These are phyloP conservation scores for Leishmania major DNA, from an alignment of 208 protist genomes.

Conservation along the genomic window DNA sequence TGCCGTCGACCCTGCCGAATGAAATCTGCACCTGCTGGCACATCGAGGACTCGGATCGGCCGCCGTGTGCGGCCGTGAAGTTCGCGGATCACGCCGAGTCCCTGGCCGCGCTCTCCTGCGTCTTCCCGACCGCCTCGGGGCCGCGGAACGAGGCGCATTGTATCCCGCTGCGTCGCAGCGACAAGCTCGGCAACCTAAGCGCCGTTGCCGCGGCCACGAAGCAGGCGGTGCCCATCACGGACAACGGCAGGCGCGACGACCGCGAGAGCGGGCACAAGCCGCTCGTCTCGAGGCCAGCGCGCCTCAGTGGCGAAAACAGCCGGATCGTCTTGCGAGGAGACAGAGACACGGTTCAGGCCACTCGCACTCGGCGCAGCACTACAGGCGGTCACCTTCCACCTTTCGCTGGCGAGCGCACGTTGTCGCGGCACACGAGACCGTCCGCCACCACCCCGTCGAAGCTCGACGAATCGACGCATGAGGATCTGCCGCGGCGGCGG, in stretches of 20 bases:
- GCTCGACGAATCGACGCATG: too few species aligned
- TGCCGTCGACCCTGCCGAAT: constrained; percentile 11
- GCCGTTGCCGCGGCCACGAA: not conserved
- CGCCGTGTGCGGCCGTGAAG: constrained; percentile 15
- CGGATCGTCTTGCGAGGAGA: not conserved
- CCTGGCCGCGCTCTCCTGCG: constrained; percentile 15
- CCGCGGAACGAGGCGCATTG: constrained; percentile 5
- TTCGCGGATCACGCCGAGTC: constrained; percentile 7
- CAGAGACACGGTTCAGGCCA: not conserved
- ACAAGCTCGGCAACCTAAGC: not conserved
- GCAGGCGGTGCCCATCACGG: not conserved
- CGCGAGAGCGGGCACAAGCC: too few species aligned
- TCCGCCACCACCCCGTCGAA: too few species aligned
- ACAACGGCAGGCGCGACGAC: not conserved
- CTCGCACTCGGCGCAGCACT: not conserved
- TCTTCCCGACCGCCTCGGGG: not conserved
- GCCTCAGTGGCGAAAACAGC: not conserved
- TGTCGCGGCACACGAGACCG: too few species aligned
- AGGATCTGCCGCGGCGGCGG: too few species aligned
- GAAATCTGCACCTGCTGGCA: constrained; percentile 8
- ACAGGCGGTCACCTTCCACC: not conserved
- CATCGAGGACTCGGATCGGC: not conserved
- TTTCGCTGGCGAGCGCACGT: not conserved
- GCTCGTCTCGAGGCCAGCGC: not conserved
- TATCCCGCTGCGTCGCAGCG: not conserved